Base-by-base conservation (phyloP, 1,284 basidiomycete genomes). In the Cerrena zonata region DNA sequence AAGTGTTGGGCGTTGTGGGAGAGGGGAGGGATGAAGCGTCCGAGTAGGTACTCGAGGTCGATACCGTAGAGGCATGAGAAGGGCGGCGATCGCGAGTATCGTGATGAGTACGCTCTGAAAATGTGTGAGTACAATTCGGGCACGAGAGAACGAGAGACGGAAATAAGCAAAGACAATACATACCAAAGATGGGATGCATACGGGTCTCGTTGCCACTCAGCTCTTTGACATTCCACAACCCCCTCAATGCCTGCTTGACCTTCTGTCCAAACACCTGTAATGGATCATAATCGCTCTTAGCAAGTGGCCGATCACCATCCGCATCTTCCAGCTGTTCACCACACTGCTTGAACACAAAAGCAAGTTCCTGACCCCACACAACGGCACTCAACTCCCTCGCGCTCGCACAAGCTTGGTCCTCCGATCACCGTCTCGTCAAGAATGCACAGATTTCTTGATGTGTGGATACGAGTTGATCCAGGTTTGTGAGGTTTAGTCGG, bases 381-480 rank as follows among this genome's bases (percentile, higher is more conserved):
- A 84, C 84, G 7, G 83, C 80, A 21, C 79, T 79, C 24, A 91
- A 73, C 61, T 90, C 88, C 50, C 81, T 74, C 0, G 89, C 89
- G 60, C 86, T 90, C 90, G 88, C 82, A 57, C 82, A 89, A 2
- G 86, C 84, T 61, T 87, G 87, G 60, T 91, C 89, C 55, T 89
- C 83, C 1, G 80, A 76, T 21, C 86, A 78, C 38, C 82, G 74
- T 56, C 84, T 88, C 49, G 73, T 71, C 13, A 91, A 67, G 68
- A 89, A 80, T 13, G 73, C 69, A 2, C 78, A 76, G 3, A 92
- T 73, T 51, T 82, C 75, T 58, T 77, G 71, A 67, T 91, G 86
- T 15, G 78, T 77, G 2, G 66, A 61, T 11, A 85, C 66, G 5
- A 94, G 71, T 34, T 67, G 72, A 15, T 82, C 74, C 0, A 93